Evolutionary conservation across 2,329 filamentous ascomycete species (phyloP), one percentile per base, ranked within the genome.

Genomic region (Phialophora macrospora): DNA sequence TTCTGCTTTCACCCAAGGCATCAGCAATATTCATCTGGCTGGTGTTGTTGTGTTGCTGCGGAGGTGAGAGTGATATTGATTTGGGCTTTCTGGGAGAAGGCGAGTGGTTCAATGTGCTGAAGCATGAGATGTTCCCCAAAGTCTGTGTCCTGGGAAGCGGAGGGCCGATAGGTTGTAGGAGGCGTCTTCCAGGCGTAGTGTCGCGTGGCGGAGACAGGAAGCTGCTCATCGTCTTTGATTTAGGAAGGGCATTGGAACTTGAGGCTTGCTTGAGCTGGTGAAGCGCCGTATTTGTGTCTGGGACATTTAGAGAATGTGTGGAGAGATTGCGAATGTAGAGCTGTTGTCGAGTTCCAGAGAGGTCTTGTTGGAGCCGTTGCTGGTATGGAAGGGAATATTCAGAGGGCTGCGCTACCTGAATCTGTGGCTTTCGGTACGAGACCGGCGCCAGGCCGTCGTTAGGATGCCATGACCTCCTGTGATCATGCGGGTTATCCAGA

Each of bases 61-160:
- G n/a, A 24, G 26, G 24, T 22, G 62, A 38, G 30, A 63, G 28
- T 11, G 34, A 38, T 26, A 63, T 11, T 9, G 59, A 60, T 22
- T 26, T 62, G 1, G 68, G 55, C 55, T 62, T 69, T 58, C 63
- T 62, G 12, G 68, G 64, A 32, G 68, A 69, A 24, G 67, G 65
- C 14, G 68, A 66, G 41, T 57, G 28, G 4, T 8, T 55, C 20
- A 55, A 17, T 2, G 55, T 30, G 22, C 46, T 54, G 22, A 70
- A 70, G 60, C 69, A 70, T 38, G 69, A 62, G n/a, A 70, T 67
- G 30, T 61, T 70, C 46, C 65, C 65, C 14, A 68, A 41, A 20
- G 69, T 70, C 30, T 70, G 68, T 20, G 66, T 71, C 32, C 63
- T 60, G 12, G 66, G 68, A 14, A 71, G n/a, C 26, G 68, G 69